A percentile compares a stretch with the other conserved stretches of the same genome.
Conservation (phyloP, 345 rosid species). For the Brassica carinata region DNA sequence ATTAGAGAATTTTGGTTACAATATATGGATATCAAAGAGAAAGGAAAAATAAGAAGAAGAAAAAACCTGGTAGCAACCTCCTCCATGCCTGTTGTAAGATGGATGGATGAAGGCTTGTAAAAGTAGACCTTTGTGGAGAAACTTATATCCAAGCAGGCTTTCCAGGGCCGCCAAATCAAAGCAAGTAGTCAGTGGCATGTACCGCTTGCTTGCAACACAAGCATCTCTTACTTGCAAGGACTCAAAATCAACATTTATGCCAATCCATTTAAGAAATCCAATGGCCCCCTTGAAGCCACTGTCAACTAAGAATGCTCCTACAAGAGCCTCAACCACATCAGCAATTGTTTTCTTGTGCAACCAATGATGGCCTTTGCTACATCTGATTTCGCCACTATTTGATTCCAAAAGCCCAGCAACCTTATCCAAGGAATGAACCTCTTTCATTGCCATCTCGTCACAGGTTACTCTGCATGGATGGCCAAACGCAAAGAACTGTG, state of each 20-base stretch:
- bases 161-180: constrained; percentile 56
- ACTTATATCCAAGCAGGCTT: constrained; percentile 51
- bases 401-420: constrained; percentile 32
- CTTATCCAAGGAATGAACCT: constrained; percentile 47
- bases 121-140: constrained; percentile 76
- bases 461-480: constrained; percentile 68
- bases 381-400: constrained; percentile 55
- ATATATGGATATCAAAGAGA: constrained; percentile 11
- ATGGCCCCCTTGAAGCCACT: constrained; percentile 85
- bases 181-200: constrained; percentile 53
- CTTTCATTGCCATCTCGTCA: constrained; percentile 46
- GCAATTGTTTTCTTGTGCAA: constrained; percentile 84
- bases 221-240: constrained; percentile 52
- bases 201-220: constrained; percentile 59
- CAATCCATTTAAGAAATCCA: constrained; percentile 89
- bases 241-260: constrained; percentile 69
- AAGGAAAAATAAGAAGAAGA: not conserved
- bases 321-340: constrained; percentile 89
- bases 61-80: constrained; percentile 94
- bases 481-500: constrained; percentile 80
- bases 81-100: constrained; percentile 76
- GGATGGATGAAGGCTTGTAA: constrained; percentile 91
- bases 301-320: constrained; percentile 91
- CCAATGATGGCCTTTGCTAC: constrained; percentile 85
- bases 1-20: constrained; percentile 23